Percentiles rank a stretch among this genome's conserved stretches.
phyloP scores from a whole-genome alignment of 2,329 filamentous ascomycete species.

The Penicillium sp. region DNA sequence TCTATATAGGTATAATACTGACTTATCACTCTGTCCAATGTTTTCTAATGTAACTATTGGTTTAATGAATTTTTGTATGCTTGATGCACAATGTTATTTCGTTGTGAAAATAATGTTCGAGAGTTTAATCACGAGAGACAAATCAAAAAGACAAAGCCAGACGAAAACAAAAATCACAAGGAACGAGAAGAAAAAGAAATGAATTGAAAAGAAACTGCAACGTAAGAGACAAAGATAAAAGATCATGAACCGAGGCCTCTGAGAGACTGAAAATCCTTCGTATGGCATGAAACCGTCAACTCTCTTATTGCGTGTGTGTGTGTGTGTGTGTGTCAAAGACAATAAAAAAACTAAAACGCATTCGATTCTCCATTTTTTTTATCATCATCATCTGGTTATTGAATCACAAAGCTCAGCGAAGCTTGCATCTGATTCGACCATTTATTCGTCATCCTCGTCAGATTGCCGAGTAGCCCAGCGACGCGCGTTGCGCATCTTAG shows the following conservation, averaged over 20 bases:
- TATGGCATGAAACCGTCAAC: background rate
- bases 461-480: conserved; percentile 32
- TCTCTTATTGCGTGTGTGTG: background rate
- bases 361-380: background rate
- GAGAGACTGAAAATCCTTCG: background rate
- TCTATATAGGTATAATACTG: conserved; percentile 8
- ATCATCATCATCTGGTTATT: background rate
- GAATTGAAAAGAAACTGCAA: background rate
- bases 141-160: background rate
- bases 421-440: background rate
- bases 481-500: conserved; percentile 28
- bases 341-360: background rate
- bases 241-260: background rate
- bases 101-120: background rate
- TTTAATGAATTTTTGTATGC: background rate
- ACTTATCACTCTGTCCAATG: background rate
- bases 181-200: background rate
- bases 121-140: background rate
- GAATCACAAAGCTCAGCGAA: too few relatives aligned
- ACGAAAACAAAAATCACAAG: background rate
- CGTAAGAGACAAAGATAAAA: background rate
- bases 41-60: too few relatives aligned
- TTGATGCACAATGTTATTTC: background rate
- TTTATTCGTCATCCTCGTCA: conserved; percentile 27
- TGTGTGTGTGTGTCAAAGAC: too few relatives aligned